These are phyloP conservation scores for Sechiopsis laciniata DNA, from an alignment of 306 rosid species.

Conservation along the genomic window DNA sequence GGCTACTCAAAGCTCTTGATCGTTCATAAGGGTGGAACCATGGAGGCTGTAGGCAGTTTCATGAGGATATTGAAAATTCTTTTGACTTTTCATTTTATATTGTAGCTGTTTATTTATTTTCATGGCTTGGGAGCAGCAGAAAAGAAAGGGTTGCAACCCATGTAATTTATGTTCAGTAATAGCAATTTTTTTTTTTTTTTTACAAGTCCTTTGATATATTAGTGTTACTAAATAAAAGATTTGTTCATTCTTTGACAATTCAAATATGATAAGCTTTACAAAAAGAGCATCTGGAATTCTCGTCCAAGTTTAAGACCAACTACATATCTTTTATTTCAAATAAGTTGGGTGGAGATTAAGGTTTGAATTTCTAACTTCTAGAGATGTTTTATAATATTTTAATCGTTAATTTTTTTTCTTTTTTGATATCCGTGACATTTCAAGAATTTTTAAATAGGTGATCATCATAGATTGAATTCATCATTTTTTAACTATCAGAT, in stretches of 20 bases:
- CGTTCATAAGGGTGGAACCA: background rate
- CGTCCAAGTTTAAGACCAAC: too few species aligned
- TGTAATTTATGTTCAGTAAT: background rate
- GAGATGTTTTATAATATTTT: too few species aligned
- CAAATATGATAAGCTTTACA: background rate
- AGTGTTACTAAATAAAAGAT: background rate
- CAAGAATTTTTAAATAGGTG: too few species aligned
- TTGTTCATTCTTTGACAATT: background rate
- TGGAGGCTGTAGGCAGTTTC: background rate
- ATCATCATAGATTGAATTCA: too few species aligned
- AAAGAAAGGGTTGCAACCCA: background rate
- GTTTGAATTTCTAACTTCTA: background rate
- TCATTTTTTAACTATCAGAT: too few species aligned
- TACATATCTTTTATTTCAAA: too few species aligned
- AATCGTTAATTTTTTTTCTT: too few species aligned
- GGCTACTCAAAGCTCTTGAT: background rate
- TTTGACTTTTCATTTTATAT: background rate
- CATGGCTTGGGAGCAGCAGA: slow-evolving; percentile 9
- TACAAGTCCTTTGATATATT: background rate
- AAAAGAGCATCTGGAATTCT: background rate
- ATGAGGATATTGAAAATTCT: background rate
- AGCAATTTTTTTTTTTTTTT: background rate
- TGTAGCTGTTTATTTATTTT: background rate
- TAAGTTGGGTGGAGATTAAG: background rate
- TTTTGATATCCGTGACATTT: too few species aligned